These are phyloP conservation scores for Luffa aegyptiaca DNA, from an alignment of 306 rosid genomes.

Conservation along the genomic window DNA sequence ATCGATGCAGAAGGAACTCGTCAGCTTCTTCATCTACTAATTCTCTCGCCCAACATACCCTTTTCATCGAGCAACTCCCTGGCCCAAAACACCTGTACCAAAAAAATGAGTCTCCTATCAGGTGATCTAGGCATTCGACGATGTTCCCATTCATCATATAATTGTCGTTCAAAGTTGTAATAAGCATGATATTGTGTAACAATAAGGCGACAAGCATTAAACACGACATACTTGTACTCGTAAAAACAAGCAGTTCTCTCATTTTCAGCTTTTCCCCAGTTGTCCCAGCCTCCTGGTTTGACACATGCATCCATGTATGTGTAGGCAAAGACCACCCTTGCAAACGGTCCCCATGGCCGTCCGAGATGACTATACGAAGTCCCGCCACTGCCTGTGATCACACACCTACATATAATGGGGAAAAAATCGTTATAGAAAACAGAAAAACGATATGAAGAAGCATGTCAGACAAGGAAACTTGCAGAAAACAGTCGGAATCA, in stretches of 20 bases:
- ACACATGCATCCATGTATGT: slow-evolving; percentile 69
- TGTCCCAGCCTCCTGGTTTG: slow-evolving; percentile 63
- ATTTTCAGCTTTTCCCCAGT: slow-evolving; percentile 75
- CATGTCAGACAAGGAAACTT: not conserved
- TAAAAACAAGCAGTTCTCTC: slow-evolving; percentile 71
- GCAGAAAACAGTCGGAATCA: not conserved
- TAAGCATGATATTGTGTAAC: not conserved
- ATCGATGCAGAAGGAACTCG: slow-evolving; percentile 54
- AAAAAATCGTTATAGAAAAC: not conserved
- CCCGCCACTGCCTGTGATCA: slow-evolving; percentile 65
- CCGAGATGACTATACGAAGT: slow-evolving; percentile 51
- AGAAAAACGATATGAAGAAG: not conserved
- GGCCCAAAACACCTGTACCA: slow-evolving; percentile 66
- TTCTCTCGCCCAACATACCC: slow-evolving; percentile 64
- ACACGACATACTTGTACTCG: slow-evolving; percentile 50
- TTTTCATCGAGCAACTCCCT: slow-evolving; percentile 47
- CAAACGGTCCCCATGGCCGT: slow-evolving; percentile 94
- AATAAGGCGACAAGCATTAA: not conserved
- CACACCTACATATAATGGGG: slow-evolving; percentile 42
- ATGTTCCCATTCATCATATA: not conserved
- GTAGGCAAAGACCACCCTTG: slow-evolving; percentile 74
- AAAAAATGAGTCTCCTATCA: not conserved
- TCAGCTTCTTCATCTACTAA: slow-evolving; percentile 53
- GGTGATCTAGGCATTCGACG: not conserved
- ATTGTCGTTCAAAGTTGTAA: not conserved